Conservation (phyloP, 768 basidiomycete species). For the Trametes cubensis region DNA sequence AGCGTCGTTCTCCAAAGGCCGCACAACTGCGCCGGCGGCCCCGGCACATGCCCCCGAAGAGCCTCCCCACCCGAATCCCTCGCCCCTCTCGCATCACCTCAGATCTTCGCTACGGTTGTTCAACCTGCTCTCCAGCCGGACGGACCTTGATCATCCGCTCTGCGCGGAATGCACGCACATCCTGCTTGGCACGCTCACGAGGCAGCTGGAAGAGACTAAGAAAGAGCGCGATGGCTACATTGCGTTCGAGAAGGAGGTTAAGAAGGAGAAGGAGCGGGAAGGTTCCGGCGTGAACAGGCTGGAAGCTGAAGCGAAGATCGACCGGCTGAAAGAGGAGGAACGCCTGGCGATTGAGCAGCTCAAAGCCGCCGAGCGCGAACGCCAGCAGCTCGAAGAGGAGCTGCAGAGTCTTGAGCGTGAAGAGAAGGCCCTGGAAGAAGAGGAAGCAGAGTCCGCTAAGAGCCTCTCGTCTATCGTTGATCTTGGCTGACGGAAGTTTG, state of each 20-base stretch:
- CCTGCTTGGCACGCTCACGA: constrained; percentile 72
- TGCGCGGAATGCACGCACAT: constrained; percentile 93
- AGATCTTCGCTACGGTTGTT: constrained; percentile 75
- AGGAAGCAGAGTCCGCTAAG: constrained; percentile 76
- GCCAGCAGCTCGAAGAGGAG: constrained; percentile 74
- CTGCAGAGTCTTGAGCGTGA: constrained; percentile 70
- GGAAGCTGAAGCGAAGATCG: constrained; percentile 73
- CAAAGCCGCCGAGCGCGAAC: constrained; percentile 74
- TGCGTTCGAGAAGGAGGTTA: constrained; percentile 86
- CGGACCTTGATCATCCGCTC: constrained; percentile 89
- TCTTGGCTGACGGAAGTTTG: constrained; percentile 9
- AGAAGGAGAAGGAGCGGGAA: constrained; percentile 79
- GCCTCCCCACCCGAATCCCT: constrained; percentile 60
- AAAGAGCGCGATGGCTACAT: constrained; percentile 92
- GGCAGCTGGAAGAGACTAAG: constrained; percentile 86
- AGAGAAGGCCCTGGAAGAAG: constrained; percentile 75
- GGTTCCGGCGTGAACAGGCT: constrained; percentile 57
- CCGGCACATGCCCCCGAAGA: constrained; percentile 39
- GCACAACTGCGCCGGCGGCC: constrained; percentile 31
- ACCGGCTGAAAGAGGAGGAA: constrained; percentile 70
- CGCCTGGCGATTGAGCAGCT: constrained; percentile 71
- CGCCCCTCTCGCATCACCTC: constrained; percentile 77
- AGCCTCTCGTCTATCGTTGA: not conserved
- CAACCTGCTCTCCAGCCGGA: constrained; percentile 73
- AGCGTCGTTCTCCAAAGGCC: constrained; percentile 41